Conservation (phyloP, 176 grass and related monocot genomes). For the Leersia perrieri region DNA sequence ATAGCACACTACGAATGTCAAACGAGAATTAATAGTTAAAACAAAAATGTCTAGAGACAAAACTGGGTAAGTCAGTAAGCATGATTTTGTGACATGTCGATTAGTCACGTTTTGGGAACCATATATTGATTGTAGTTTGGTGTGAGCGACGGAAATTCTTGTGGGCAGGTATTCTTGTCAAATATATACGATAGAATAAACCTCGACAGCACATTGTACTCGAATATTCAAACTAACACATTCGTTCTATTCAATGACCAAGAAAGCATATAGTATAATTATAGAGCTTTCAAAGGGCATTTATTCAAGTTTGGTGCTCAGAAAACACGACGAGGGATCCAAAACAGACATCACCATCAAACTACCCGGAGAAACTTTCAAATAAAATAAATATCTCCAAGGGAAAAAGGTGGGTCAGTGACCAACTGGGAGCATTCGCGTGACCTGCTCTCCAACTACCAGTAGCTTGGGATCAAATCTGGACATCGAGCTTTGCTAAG, state of each 20-base stretch:
- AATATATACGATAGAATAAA: not conserved
- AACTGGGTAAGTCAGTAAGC: constrained; percentile 1
- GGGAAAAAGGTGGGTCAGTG: not conserved
- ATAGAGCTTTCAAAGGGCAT: not conserved
- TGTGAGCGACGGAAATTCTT: not conserved
- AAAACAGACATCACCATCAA: not conserved
- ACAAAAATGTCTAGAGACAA: constrained; percentile 1
- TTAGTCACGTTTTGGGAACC: not conserved
- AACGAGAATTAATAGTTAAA: constrained; percentile 2
- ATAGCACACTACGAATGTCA: not conserved
- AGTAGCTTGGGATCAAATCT: not conserved
- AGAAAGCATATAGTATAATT: not conserved
- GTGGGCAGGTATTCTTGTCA: not conserved
- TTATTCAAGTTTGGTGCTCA: not conserved
- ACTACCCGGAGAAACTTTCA: not conserved
- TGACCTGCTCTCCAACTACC: not conserved
- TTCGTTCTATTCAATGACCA: not conserved
- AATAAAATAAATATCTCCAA: not conserved
- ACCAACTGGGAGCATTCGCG: not conserved
- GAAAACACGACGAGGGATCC: not conserved
- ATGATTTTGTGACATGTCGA: not conserved
- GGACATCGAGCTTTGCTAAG: not conserved
- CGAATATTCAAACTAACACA: not conserved
- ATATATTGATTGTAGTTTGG: not conserved
- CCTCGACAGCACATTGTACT: not conserved